Evolutionary conservation across 169 alveolate genomes (phyloP), one percentile per base, ranked within the genome.

Genomic region (Eimeria mitis): DNA sequence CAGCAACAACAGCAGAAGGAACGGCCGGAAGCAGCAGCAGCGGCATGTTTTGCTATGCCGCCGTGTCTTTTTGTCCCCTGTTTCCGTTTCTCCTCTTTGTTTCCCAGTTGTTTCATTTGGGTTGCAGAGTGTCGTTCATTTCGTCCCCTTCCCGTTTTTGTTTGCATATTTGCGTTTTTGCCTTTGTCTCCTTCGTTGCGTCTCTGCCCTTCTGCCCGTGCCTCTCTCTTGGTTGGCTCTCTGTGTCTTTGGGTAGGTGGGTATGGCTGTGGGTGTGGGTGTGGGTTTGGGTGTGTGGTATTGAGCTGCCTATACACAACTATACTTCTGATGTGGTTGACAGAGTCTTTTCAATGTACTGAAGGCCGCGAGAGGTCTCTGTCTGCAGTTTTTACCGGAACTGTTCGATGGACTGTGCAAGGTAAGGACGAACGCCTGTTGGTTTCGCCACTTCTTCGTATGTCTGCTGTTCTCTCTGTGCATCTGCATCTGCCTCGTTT

Each of bases 281-380:
- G 73, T 63, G 34, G 1, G 73, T 28, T 63, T 49, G 56, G 1
- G 40, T 63, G 73, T 63, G 7, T 28, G 70, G 70, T 59, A 7
- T 28, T 63, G 73, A 14, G 78, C 49, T 34, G 78, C 25, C n/a
- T 71, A 42, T 13, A 71, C 52, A 71, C 31, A 28, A 71, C 28
- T 71, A 1, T 40, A 54, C 52, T 37, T 40, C 31, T 40, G 40
- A 7, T 28, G 21, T 28, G 40, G 40, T 28, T 78, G 42, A 14
- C 95, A 94, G 96, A 76, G 95, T 21, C 75, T 94, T 25, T 94
- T 85, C 96, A 94, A 94, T 89, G 91, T 94, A 49, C 94, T 85
- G 42, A 94, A 94, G 75, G 96, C 91, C 63, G 89, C 96, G 31
- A 68, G 89, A 40, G 73, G 73, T 25, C 65, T 23, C 37, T n/a